These are phyloP conservation scores for Sporothrix mexicana DNA, from an alignment of 2,329 filamentous ascomycete genomes.

Conservation along the genomic window DNA sequence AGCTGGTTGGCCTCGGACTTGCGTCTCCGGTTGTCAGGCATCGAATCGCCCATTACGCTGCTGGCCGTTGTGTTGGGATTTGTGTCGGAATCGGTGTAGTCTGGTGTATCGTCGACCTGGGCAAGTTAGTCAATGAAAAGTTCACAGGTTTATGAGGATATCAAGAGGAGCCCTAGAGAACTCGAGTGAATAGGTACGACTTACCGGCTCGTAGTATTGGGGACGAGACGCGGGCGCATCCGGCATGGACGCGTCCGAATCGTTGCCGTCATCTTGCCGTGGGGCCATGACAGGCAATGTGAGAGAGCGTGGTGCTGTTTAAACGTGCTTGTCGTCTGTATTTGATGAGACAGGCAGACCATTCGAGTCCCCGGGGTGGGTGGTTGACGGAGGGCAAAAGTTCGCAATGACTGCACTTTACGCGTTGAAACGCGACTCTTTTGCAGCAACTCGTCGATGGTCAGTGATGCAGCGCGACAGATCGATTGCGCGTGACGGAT, in stretches of 20 bases:
- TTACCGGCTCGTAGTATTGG: conserved; percentile 57
- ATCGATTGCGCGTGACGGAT: conserved; percentile 26
- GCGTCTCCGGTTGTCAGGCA: conserved; percentile 79
- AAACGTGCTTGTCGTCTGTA: too few relatives aligned
- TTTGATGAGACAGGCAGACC: not conserved
- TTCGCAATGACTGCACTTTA: conserved; percentile 33
- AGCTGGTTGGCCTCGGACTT: conserved; percentile 87
- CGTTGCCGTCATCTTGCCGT: conserved; percentile 53
- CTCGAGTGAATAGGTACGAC: conserved; percentile 35
- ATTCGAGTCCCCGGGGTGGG: not conserved
- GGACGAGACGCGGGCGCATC: conserved; percentile 59
- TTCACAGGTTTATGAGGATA: not conserved
- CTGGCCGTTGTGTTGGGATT: conserved; percentile 76
- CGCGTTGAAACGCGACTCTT: conserved; percentile 36
- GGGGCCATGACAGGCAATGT: conserved; percentile 30
- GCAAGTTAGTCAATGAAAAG: conserved; percentile 38
- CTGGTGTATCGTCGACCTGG: conserved; percentile 70
- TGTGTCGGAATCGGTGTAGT: conserved; percentile 70
- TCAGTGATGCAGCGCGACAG: conserved; percentile 7
- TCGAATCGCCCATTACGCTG: conserved; percentile 79
- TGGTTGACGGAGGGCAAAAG: not conserved
- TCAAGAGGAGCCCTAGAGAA: not conserved
- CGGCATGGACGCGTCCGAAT: conserved; percentile 68
- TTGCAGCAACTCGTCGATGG: conserved; percentile 17
- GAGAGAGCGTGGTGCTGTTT: not conserved